Base-by-base conservation (phyloP, 345 rosid genomes). In the Populus ilicifolia region DNA sequence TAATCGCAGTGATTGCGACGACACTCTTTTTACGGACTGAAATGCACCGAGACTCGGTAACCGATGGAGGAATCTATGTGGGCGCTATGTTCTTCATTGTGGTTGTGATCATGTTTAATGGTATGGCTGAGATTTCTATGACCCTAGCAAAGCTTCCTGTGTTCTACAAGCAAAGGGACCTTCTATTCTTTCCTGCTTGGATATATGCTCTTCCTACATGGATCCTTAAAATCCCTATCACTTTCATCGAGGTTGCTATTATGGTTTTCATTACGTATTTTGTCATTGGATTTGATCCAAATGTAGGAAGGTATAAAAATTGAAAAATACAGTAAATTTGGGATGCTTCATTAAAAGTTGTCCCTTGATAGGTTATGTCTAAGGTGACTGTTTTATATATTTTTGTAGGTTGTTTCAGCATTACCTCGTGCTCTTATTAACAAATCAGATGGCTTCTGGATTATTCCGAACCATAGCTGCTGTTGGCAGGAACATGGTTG, bases 161-260 rank as follows among this genome's bases (percentile, higher is more conserved):
- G 63, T 94, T 94, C 73, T 94, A 85, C 90, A 94, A 92, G 82
- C 96, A 92, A 83, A 83, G 96, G 77, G 94, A 90, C 75, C 87
- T 88, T 12, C 83, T 84, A n/a, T 94, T 92, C 87, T 92, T 78
- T 83, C 96, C 98, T 35, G 52, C 96, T 2, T 92, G 98, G 98
- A 87, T 88, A 1, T 91, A 87, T 83, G 85, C 94, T 80, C 75
- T 92, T 46, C 97, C 98, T 5, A 39, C 91, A 67, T 94, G 98
- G 97, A 86, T 94, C 72, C 87, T 92, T 46, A 89, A 91, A 82
- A 88, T 90, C 67, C 98, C 98, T 5, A 79, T 91, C 71, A 74
- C 94, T 38, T 79, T 92, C 21, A 23, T 87, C 27, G 98, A 92
- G 81, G 94, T 88, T 27, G 88, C 84, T 41, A 75, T 86, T 33